A percentile compares a stretch with the other conserved stretches of the same genome.
Conservation (phyloP, 306 rosid genomes). For the Sicyos edulis region DNA sequence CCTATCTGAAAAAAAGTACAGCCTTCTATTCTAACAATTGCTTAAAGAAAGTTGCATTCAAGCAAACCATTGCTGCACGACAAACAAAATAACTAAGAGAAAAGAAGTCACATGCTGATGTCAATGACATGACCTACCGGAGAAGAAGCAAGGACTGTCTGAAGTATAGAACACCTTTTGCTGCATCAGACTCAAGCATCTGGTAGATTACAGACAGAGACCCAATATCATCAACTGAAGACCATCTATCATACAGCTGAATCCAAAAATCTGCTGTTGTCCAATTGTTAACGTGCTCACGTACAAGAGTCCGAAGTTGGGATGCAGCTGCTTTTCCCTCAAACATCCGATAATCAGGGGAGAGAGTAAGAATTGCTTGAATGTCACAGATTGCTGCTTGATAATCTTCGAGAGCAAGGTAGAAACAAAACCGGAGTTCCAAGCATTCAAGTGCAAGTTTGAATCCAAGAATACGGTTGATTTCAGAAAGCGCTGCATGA, state of each 20-base stretch:
- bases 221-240: constrained; percentile 84
- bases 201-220: constrained; percentile 85
- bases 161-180: constrained; percentile 80
- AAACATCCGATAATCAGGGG: constrained; percentile 73
- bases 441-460: constrained; percentile 88
- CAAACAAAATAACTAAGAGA: background rate
- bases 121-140: constrained; percentile 39
- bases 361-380: constrained; percentile 78
- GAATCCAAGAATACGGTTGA: constrained; percentile 74
- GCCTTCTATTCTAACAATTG: constrained; percentile 2
- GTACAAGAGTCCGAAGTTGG: constrained; percentile 80
- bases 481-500: constrained; percentile 68
- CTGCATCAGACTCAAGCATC: constrained; percentile 89
- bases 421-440: constrained; percentile 79
- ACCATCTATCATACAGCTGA: constrained; percentile 83
- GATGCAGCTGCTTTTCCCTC: constrained; percentile 85
- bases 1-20: background rate
- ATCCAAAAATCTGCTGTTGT: constrained; percentile 92
- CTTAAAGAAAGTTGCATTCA: background rate
- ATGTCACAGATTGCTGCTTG: constrained; percentile 77
- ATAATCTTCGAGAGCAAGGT: constrained; percentile 71
- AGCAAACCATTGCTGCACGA: background rate
- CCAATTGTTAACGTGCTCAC: constrained; percentile 81
- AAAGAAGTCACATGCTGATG: background rate
- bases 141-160: constrained; percentile 96